These are phyloP conservation scores for Aspergillus proliferans DNA, from an alignment of 2,329 filamentous ascomycete genomes.

Conservation along the genomic window DNA sequence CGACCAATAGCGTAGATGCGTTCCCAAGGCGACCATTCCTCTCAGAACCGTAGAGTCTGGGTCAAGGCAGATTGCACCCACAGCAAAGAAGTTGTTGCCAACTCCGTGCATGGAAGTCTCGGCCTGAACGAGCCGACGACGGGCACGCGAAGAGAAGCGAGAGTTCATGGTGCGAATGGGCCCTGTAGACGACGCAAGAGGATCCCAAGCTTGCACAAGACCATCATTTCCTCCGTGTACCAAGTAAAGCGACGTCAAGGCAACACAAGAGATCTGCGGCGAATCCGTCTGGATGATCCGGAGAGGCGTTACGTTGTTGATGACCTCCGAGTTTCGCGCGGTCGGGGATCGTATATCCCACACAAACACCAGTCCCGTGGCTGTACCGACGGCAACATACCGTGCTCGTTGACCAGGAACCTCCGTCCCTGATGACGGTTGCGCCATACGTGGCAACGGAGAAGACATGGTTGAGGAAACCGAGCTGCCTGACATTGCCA, in stretches of 20 bases:
- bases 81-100: slow-evolving; percentile 71
- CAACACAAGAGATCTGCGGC: slow-evolving; percentile 75
- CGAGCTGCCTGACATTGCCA: slow-evolving; percentile 52
- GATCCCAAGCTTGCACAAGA: slow-evolving; percentile 93
- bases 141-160: slow-evolving; percentile 72
- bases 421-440: slow-evolving; percentile 45
- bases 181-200: slow-evolving; percentile 69
- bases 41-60: slow-evolving; percentile 79
- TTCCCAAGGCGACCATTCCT: slow-evolving; percentile 80
- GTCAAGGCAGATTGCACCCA: slow-evolving; percentile 78
- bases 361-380: slow-evolving; percentile 65
- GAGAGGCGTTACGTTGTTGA: slow-evolving; percentile 62
- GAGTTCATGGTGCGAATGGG: slow-evolving; percentile 84
- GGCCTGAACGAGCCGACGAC: slow-evolving; percentile 65
- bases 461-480: slow-evolving; percentile 51
- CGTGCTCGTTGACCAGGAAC: slow-evolving; percentile 81
- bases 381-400: slow-evolving; percentile 74
- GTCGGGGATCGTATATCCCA: slow-evolving; percentile 75
- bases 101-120: slow-evolving; percentile 62
- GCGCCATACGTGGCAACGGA: slow-evolving; percentile 46
- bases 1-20: slow-evolving; percentile 84
- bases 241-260: slow-evolving; percentile 75
- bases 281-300: slow-evolving; percentile 85
- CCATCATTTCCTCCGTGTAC: slow-evolving; percentile 93
- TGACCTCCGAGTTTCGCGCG: slow-evolving; percentile 48